These are phyloP conservation scores for Coelastrella sp. DNA, from an alignment of 139 green algal genomes.

Conservation along the genomic window DNA sequence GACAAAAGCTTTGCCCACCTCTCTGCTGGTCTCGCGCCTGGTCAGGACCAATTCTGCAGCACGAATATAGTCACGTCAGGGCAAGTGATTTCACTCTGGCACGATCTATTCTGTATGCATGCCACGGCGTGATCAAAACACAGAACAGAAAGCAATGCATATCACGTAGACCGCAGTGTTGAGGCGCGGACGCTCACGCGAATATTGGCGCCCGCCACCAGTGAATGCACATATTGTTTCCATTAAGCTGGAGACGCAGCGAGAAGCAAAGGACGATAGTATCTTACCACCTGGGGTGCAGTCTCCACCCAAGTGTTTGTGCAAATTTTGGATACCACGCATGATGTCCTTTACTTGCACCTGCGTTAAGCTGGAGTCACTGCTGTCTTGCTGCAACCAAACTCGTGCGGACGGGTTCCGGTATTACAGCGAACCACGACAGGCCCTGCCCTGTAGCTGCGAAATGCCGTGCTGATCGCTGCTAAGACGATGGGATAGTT, in stretches of 20 bases:
- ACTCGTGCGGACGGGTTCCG: not conserved
- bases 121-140: no score
- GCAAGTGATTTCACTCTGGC: no score
- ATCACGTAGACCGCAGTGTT: not conserved
- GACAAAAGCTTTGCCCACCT: not conserved
- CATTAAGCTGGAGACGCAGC: slow-evolving; percentile 19
- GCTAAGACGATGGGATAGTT: no score
- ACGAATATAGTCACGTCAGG: no score
- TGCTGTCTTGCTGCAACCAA: not conserved
- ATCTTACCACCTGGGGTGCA: slow-evolving; percentile 38
- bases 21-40: slow-evolving; percentile 31
- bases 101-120: no score
- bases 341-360: not conserved
- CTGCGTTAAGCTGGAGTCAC: not conserved
- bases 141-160: no score
- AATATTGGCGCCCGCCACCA: slow-evolving; percentile 42
- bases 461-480: not conserved
- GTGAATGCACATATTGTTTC: slow-evolving; percentile 28
- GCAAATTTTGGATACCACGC: slow-evolving; percentile 2
- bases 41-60: slow-evolving; percentile 12
- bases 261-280: slow-evolving; percentile 1
- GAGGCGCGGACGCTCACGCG: slow-evolving; percentile 27
- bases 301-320: slow-evolving; percentile 37
- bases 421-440: not conserved
- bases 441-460: not conserved